Percentiles rank a stretch among this genome's conserved stretches.
Conservation (phyloP, 129 eudicot genomes). For the Arctium minus region DNA sequence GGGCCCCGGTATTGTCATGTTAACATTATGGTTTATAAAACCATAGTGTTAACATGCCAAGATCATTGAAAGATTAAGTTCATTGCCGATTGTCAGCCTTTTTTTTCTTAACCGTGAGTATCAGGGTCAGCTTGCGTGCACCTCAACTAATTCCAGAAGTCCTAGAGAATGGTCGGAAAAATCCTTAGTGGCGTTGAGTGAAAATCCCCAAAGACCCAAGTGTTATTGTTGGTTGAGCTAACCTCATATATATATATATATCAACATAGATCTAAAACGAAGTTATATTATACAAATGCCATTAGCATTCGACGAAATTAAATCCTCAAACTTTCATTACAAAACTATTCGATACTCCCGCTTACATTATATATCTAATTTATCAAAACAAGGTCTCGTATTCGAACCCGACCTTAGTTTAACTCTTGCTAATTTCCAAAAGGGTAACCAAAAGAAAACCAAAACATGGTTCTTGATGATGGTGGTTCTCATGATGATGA, state of each 20-base stretch:
- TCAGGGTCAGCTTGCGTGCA: too few relatives aligned
- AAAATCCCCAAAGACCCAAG: background rate
- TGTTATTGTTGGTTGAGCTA: too few relatives aligned
- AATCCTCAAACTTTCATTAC: slow-evolving; percentile 23
- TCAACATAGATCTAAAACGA: background rate
- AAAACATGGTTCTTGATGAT: slow-evolving; percentile 13
- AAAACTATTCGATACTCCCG: slow-evolving; percentile 32
- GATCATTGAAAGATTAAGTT: too few relatives aligned
- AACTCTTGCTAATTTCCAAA: slow-evolving; percentile 15
- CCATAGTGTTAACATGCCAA: background rate
- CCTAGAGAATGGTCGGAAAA: background rate
- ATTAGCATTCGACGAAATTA: background rate
- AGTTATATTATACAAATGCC: background rate
- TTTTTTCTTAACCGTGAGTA: too few relatives aligned
- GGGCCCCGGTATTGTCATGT: too few relatives aligned
- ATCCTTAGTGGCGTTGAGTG: too few relatives aligned
- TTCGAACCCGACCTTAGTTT: slow-evolving; percentile 1
- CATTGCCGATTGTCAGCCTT: too few relatives aligned
- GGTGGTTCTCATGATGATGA: background rate
- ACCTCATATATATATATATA: background rate
- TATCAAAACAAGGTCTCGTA: slow-evolving; percentile 6
- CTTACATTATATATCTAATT: slow-evolving; percentile 24
- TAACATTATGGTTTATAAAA: too few relatives aligned
- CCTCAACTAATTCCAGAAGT: too few relatives aligned
- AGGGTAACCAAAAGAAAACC: background rate